Evolutionary conservation across 768 basidiomycete species (phyloP).

Genomic region (Paxillus ammoniavirescens): DNA sequence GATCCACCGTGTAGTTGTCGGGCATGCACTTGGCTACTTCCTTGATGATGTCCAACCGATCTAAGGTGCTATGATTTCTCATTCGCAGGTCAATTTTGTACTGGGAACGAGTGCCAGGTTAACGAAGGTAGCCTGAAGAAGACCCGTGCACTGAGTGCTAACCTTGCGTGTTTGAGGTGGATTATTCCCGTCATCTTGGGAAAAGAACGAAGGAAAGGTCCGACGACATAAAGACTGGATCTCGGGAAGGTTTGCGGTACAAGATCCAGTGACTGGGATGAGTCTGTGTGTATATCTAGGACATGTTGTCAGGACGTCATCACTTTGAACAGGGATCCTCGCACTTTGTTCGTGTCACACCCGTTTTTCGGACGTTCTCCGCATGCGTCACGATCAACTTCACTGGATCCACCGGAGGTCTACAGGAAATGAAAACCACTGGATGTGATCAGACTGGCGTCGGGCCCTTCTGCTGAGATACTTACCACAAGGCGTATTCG

Average conservation of each 20-base stretch:
- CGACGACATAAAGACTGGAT: slow-evolving; percentile 61
- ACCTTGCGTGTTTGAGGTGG: slow-evolving; percentile 45
- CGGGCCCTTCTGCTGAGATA: not conserved
- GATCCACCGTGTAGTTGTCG: slow-evolving; percentile 60
- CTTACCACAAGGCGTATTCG: slow-evolving; percentile 76
- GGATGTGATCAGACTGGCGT: not conserved
- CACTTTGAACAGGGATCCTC: not conserved
- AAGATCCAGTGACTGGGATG: slow-evolving; percentile 66
- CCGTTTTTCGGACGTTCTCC: slow-evolving; percentile 58
- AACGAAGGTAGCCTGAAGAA: not conserved
- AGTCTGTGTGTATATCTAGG: slow-evolving; percentile 68
- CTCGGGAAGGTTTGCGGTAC: slow-evolving; percentile 66
- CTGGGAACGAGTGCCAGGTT: slow-evolving; percentile 34
- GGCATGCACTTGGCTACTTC: slow-evolving; percentile 72
- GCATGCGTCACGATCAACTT: slow-evolving; percentile 64
- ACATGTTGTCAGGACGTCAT: slow-evolving; percentile 3
- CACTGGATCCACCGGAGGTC: slow-evolving; percentile 74
- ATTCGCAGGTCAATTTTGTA: slow-evolving; percentile 79
- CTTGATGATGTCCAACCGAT: slow-evolving; percentile 59
- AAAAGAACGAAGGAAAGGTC: slow-evolving; percentile 53
- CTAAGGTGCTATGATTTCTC: slow-evolving; percentile 73
- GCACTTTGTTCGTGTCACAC: slow-evolving; percentile 65
- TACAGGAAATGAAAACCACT: slow-evolving; percentile 84
- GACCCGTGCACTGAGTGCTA: not conserved
- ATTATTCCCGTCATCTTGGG: slow-evolving; percentile 34